Conservation (phyloP, 352 stramenopile genomes). For the Phytophthora pisi region DNA sequence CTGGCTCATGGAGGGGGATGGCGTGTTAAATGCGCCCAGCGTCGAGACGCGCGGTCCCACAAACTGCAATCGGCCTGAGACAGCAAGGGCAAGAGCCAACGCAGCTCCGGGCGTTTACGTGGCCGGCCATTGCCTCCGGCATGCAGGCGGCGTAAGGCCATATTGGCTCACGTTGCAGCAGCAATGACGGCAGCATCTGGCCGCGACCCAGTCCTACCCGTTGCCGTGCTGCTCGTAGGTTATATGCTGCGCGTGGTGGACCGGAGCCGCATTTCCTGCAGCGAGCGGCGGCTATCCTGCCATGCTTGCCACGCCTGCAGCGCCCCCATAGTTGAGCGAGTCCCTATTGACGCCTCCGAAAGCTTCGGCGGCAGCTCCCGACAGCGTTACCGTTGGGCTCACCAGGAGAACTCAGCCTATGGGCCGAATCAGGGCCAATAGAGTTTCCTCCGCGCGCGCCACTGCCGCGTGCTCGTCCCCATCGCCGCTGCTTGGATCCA, state of each 20-base stretch:
- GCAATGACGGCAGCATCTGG: not conserved
- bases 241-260: not conserved
- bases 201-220: not conserved
- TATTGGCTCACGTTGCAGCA: no score
- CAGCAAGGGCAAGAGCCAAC: not conserved
- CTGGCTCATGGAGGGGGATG: constrained; percentile 3
- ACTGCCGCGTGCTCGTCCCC: not conserved
- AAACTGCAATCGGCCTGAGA: not conserved
- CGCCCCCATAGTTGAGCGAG: not conserved
- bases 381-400: not conserved
- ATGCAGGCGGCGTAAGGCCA: no score
- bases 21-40: constrained; percentile 25
- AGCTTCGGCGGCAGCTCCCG: not conserved
- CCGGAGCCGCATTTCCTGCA: not conserved
- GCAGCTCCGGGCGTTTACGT: not conserved
- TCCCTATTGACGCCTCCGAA: not conserved
- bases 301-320: not conserved
- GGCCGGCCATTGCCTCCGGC: no score
- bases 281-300: not conserved
- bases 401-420: not conserved
- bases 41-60: not conserved
- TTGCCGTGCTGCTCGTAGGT: not conserved
- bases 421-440: constrained; percentile 10
- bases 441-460: constrained; percentile 7
- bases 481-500: not conserved